These are phyloP conservation scores for Keithomyces neogunnii DNA, from an alignment of 2,329 filamentous ascomycete species.

Conservation along the genomic window DNA sequence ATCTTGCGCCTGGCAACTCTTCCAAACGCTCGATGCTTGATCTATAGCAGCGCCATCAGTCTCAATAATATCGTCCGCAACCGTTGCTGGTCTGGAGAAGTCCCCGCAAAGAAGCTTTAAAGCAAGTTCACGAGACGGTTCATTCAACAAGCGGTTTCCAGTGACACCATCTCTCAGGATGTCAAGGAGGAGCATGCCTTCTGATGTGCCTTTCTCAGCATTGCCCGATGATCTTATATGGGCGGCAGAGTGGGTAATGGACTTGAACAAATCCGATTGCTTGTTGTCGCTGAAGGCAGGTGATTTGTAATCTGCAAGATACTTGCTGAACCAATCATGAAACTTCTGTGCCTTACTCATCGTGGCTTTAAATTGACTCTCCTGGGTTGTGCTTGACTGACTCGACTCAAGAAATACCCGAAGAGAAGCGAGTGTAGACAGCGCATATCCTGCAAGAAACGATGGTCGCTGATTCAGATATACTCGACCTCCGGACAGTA, in stretches of 20 bases:
- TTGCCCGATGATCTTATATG: slow-evolving; percentile 61
- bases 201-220: slow-evolving; percentile 59
- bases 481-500: slow-evolving; percentile 58
- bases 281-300: slow-evolving; percentile 37
- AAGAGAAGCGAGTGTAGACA: slow-evolving; percentile 73
- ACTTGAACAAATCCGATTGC: slow-evolving; percentile 50
- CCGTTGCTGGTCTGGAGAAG: slow-evolving; percentile 49
- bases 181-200: slow-evolving; percentile 71
- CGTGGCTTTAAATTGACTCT: slow-evolving; percentile 71
- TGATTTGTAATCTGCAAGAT: slow-evolving; percentile 55
- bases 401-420: slow-evolving; percentile 65
- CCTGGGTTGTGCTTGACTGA: slow-evolving; percentile 74
- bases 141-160: slow-evolving; percentile 56
- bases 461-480: slow-evolving; percentile 60
- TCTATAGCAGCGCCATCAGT: slow-evolving; percentile 54
- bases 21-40: slow-evolving; percentile 63
- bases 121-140: slow-evolving; percentile 61
- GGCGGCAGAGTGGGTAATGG: slow-evolving; percentile 61
- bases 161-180: slow-evolving; percentile 66
- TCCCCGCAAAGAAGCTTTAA: slow-evolving; percentile 65
- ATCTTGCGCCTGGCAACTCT: slow-evolving; percentile 58
- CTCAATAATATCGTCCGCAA: slow-evolving; percentile 55
- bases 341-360: slow-evolving; percentile 69
- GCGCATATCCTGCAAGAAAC: slow-evolving; percentile 71
- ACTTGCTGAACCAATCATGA: slow-evolving; percentile 67